These are phyloP conservation scores for Santalum album DNA, from an alignment of 164 flowering plant species.

Conservation along the genomic window DNA sequence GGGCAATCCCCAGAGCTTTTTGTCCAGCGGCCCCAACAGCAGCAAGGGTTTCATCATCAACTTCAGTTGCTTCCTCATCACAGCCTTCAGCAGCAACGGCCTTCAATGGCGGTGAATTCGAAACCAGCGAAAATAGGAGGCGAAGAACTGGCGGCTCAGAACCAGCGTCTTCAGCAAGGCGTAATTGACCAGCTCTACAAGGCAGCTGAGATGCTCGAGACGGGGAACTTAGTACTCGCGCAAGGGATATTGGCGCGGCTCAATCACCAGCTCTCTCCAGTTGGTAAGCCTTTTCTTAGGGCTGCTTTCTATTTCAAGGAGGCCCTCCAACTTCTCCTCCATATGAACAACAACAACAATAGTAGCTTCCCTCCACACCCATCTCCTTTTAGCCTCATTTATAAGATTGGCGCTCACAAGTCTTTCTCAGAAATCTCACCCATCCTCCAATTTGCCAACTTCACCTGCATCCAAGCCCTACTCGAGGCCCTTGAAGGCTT, in stretches of 20 bases:
- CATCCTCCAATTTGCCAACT: slow-evolving; percentile 51
- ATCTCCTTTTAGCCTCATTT: slow-evolving; percentile 42
- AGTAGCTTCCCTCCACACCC: slow-evolving; percentile 15
- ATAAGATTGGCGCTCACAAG: slow-evolving; percentile 66
- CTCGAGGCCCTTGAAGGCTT: slow-evolving; percentile 52
- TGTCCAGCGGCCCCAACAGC: slow-evolving; percentile 24
- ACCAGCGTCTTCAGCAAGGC: slow-evolving; percentile 43
- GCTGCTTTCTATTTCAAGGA: slow-evolving; percentile 85
- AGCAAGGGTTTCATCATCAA: slow-evolving; percentile 26
- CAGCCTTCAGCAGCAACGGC: slow-evolving; percentile 18
- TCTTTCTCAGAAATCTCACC: slow-evolving; percentile 73
- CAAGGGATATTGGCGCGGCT: slow-evolving; percentile 99
- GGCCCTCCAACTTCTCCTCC: slow-evolving; percentile 51
- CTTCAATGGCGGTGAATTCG: slow-evolving; percentile 19
- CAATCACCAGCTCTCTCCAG: slow-evolving; percentile 97
- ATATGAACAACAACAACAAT: slow-evolving; percentile 13
- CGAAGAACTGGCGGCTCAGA: slow-evolving; percentile 23
- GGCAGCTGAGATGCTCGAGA: slow-evolving; percentile 82
- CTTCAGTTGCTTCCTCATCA: slow-evolving; percentile 10
- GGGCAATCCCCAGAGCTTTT: slow-evolving; percentile 29
- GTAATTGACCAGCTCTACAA: slow-evolving; percentile 61
- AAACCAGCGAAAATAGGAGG: slow-evolving; percentile 22
- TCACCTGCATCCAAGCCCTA: slow-evolving; percentile 74
- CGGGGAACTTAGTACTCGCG: slow-evolving; percentile 80
- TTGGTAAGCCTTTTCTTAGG: slow-evolving; percentile 68